These are phyloP conservation scores for Geranium brycei DNA, from an alignment of 345 rosid species.

Conservation along the genomic window DNA sequence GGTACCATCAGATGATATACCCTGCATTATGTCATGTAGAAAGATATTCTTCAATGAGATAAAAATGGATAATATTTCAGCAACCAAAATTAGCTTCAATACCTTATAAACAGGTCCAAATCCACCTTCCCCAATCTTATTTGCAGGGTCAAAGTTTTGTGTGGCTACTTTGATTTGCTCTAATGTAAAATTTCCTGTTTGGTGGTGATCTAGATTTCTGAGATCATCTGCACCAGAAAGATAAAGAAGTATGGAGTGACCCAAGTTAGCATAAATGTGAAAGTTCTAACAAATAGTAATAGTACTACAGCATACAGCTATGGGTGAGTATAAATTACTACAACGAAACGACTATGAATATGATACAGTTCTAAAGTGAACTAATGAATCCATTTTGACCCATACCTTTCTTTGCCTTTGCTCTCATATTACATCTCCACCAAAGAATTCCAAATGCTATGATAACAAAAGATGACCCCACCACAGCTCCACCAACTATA, in stretches of 20 bases:
- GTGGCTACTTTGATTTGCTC: conserved; percentile 36
- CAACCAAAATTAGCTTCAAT: not conserved
- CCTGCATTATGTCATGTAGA: conserved; percentile 12
- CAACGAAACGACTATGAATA: not conserved
- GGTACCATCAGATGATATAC: conserved; percentile 40
- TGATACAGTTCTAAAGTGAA: not conserved
- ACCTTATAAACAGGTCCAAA: conserved; percentile 43
- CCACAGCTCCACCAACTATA: conserved; percentile 21
- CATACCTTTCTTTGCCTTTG: conserved; percentile 15
- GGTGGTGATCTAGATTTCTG: conserved; percentile 19
- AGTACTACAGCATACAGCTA: not conserved
- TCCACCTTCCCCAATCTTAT: conserved; percentile 43
- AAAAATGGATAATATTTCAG: not conserved
- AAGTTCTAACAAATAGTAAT: not conserved
- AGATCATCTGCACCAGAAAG: conserved; percentile 5
- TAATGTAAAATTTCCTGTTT: conserved; percentile 24
- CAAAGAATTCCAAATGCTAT: conserved; percentile 14
- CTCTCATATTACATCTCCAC: conserved; percentile 22
- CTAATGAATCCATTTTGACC: not conserved
- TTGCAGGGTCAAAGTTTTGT: conserved; percentile 20
- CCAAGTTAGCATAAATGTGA: not conserved
- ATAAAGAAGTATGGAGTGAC: not conserved
- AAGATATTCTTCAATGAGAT: not conserved
- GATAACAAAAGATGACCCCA: conserved; percentile 17
- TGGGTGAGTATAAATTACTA: not conserved